Evolutionary conservation across 768 basidiomycete genomes (phyloP).

Genomic region (Lactarius akahatsu): DNA sequence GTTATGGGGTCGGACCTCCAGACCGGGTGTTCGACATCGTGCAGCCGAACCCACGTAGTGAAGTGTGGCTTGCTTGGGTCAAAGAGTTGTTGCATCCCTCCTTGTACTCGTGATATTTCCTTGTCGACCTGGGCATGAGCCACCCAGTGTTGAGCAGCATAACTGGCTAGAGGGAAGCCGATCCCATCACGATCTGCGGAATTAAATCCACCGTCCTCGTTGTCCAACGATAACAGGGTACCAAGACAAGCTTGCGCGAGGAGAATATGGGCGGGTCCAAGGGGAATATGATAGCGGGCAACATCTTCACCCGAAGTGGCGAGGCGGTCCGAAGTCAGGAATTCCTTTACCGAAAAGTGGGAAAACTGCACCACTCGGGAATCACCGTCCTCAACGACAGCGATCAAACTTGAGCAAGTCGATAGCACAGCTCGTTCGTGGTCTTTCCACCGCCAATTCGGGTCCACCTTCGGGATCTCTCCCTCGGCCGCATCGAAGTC

Average conservation of each 20-base stretch:
- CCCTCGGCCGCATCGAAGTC: too few relatives aligned
- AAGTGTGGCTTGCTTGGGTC: not conserved
- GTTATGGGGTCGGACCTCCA: not conserved
- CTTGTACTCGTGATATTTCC: not conserved
- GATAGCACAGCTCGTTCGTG: not conserved
- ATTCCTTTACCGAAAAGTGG: not conserved
- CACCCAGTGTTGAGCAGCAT: not conserved
- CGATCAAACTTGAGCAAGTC: not conserved
- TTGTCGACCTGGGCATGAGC: not conserved
- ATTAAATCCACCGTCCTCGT: not conserved
- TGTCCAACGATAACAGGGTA: not conserved
- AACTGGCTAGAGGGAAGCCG: not conserved
- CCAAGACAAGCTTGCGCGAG: not conserved
- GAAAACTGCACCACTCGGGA: not conserved
- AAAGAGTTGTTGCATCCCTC: not conserved
- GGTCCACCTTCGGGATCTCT: too few relatives aligned
- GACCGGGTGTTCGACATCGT: not conserved
- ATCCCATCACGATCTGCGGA: not conserved
- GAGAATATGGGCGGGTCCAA: too few relatives aligned
- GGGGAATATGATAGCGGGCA: not conserved
- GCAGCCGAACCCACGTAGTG: not conserved
- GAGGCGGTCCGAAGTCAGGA: not conserved
- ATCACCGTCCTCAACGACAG: not conserved
- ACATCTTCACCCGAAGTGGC: not conserved
- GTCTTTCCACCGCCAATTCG: not conserved